Base-by-base conservation (phyloP, 2,329 filamentous ascomycete genomes). In the Arthrinium puccinioides region DNA sequence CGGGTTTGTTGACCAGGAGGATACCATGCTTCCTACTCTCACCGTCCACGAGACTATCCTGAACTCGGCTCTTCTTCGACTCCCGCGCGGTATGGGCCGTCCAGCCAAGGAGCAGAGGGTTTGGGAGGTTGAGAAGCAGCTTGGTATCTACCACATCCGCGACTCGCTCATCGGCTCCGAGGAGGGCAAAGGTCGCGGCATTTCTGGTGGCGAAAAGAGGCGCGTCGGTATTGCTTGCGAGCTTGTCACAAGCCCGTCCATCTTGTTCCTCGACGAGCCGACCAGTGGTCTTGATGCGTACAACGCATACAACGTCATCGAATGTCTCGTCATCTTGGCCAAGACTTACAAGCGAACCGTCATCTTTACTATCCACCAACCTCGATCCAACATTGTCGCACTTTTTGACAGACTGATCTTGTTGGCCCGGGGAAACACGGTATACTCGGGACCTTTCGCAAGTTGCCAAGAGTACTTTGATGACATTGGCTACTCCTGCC, bases 31-130 rank as follows among this genome's bases (percentile, higher is more conserved):
- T 29, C 83, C 92, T 0, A 98, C 92, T 1, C 69, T 98, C 48
- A 98, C 92, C 0, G 92, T 98, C 8, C 92, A 98, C 59, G 92
- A 98, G 62, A 98, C 92, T 0, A 98, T 98, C 44, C 70, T 96
- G 45, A 96, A 86, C 50, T 97, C 90, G 53, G 92, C 92, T 19
- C 68, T 97, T 14, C 76, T 98, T 33, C 81, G 94, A 49, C 72
- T 98, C n/a, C 92, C 92, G 4, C 82, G 82, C 36, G 84, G 94
- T 50, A 98, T 98, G 92, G 84, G 83, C 44, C 76, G 78, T 38
- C 67, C 76, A 1, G 80, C 85, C n/a, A 98, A 98, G 59, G 85
- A 95, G 53, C 87, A 95, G 55, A 76, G 84, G 44, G 92, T 94
- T 0, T 76, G 84, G 41, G 92, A 98, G 52, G 89, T 98, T 4